These are phyloP conservation scores for Hemisphaericaspora lyxosophila DNA, from an alignment of 1,139 yeast species.

Conservation along the genomic window DNA sequence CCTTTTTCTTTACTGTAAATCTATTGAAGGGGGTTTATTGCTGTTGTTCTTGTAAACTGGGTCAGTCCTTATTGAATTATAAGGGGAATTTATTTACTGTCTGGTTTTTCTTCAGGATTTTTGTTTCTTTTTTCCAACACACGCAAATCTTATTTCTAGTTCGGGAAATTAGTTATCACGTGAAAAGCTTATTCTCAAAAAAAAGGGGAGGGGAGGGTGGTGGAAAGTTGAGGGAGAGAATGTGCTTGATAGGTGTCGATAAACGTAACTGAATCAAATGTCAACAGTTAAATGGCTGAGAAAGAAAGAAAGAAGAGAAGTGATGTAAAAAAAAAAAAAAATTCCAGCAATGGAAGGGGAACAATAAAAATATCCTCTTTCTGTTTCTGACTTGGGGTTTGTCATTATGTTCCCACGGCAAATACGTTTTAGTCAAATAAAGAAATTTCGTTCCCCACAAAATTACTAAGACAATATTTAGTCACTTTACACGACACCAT, in stretches of 20 bases:
- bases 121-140: not conserved
- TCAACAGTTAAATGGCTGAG: not conserved
- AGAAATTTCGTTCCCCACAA: not conserved
- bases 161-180: not conserved
- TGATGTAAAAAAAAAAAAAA: not conserved
- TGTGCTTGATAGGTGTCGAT: too few species aligned
- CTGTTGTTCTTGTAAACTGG: not conserved
- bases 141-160: not conserved
- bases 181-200: not conserved
- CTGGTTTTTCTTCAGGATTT: not conserved
- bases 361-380: not conserved
- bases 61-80: not conserved
- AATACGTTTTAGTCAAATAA: too few species aligned
- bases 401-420: not conserved
- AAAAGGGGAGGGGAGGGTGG: not conserved
- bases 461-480: too few species aligned
- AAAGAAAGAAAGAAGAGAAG: not conserved
- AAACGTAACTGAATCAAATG: not conserved
- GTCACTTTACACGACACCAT: not conserved
- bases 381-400: not conserved
- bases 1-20: not conserved
- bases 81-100: too few species aligned
- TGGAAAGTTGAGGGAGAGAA: not conserved
- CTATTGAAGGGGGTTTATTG: too few species aligned
- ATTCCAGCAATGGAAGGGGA: not conserved